phyloP scores from a whole-genome alignment of 78 protist genomes.

The Ministeria vibrans region DNA sequence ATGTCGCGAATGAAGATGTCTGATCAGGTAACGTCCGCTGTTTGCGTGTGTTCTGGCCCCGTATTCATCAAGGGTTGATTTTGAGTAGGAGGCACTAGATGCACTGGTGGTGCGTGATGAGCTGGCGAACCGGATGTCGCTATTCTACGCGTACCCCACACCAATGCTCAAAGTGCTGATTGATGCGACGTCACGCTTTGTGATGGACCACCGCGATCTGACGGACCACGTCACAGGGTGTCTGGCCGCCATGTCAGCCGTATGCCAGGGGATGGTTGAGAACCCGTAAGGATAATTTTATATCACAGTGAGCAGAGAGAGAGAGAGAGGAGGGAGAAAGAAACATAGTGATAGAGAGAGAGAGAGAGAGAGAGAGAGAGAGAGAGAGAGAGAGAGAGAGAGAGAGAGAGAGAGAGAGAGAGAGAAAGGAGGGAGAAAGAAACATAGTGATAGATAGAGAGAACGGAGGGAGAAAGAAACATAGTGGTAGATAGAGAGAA shows the following conservation, averaged over 20 bases:
- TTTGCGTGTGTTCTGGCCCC: not conserved
- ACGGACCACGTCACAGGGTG: slow-evolving; percentile 51
- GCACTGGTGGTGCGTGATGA: slow-evolving; percentile 64
- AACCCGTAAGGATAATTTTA: slow-evolving; percentile 13
- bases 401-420: too few species aligned
- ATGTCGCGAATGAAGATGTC: slow-evolving; percentile 60
- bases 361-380: too few species aligned
- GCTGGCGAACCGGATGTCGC: slow-evolving; percentile 67
- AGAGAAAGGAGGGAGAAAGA: too few species aligned
- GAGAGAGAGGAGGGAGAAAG: too few species aligned
- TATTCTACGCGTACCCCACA: slow-evolving; percentile 75
- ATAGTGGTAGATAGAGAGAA: too few species aligned
- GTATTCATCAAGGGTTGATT: not conserved
- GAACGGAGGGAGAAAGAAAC: too few species aligned
- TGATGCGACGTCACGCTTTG: slow-evolving; percentile 60
- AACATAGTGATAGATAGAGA: too few species aligned
- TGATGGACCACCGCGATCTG: slow-evolving; percentile 43
- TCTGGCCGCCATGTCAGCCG: slow-evolving; percentile 53
- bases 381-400: too few species aligned
- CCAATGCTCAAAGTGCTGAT: slow-evolving; percentile 67
- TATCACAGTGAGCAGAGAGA: too few species aligned
- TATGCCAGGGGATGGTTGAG: slow-evolving; percentile 65
- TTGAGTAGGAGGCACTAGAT: not conserved
- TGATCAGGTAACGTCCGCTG: slow-evolving; percentile 5
- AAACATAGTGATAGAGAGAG: too few species aligned